phyloP scores from a whole-genome alignment of 345 rosid species.

The Gossypium australe region DNA sequence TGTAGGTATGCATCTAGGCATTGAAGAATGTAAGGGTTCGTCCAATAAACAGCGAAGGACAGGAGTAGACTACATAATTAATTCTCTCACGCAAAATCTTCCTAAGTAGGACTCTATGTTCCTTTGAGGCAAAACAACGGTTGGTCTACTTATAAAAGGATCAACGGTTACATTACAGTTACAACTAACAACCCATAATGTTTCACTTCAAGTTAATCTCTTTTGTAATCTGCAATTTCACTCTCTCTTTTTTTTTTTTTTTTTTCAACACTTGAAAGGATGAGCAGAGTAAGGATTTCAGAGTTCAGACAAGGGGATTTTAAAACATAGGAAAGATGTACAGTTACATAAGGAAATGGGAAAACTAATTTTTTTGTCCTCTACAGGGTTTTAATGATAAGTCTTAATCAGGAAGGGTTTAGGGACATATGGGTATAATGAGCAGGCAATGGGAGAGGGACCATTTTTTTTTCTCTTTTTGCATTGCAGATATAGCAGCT shows the following conservation, averaged over 20 bases:
- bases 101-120: slow-evolving; percentile 1
- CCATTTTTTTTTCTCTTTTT: slow-evolving; percentile 3
- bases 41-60: neutral
- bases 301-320: no score
- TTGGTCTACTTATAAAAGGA: neutral
- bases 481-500: neutral
- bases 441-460: slow-evolving; percentile 12
- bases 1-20: slow-evolving; percentile 4
- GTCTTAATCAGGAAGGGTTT: neutral
- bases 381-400: neutral
- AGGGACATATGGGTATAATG: neutral
- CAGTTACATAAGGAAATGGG: neutral
- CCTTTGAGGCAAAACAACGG: neutral
- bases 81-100: slow-evolving; percentile 2
- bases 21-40: slow-evolving; percentile 8
- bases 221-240: neutral
- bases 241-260: neutral
- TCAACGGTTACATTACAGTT: slow-evolving; percentile 7
- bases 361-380: neutral
- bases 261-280: neutral
- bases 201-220: neutral
- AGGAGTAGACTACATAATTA: slow-evolving; percentile 6
- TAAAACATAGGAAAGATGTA: neutral
- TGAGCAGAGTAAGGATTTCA: neutral
- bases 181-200: neutral